Evolutionary conservation across 73 alveolate genomes (phyloP), one percentile per base, ranked within the genome.

Genomic region (Uronychia setigera): DNA sequence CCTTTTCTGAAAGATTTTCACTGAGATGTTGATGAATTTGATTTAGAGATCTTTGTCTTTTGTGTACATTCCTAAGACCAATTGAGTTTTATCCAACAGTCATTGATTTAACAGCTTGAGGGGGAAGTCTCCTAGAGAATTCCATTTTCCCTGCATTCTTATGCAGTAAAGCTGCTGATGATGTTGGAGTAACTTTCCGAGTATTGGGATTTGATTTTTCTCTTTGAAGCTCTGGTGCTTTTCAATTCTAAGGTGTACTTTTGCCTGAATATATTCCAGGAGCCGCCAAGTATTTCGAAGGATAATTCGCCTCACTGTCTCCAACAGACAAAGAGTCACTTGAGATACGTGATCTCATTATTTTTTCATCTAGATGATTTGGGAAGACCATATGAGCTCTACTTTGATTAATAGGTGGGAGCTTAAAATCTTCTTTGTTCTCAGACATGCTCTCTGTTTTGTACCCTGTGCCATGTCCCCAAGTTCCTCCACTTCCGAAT

Each of bases 341-440:
- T 46, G 67, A 46, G 67, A 46, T 11, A 5, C 67, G 5, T 46
- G 67, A 46, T 19, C 67, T 46, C n/a, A 46, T 5, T 5, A 46
- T 46, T 19, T 46, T 46, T 46, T 46, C 67, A 5, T 46, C 67
- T 46, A 19, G n/a, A 19, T 46, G 5, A 11, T 5, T 5, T 5
- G 67, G 67, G 67, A 46, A 46, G 67, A 46, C 67, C 67, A 46
- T 46, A 46, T 46, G 67, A 19, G 67, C 67, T 46, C 67, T 46
- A 19, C 67, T 46, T 46, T 46, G 19, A 19, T 46, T 46, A 19
- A 46, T 46, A 11, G 67, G 67, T 19, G 67, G 67, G n/a, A 46
- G 67, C 67, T 19, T 46, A 5, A 46, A 19, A 11, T 46, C 67
- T 46, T 46, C 67, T 19, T 46, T 46, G n/a, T 46, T 46, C 67